phyloP scores from a whole-genome alignment of 2,329 filamentous ascomycete genomes.

The Pestalotiopsis sp. region DNA sequence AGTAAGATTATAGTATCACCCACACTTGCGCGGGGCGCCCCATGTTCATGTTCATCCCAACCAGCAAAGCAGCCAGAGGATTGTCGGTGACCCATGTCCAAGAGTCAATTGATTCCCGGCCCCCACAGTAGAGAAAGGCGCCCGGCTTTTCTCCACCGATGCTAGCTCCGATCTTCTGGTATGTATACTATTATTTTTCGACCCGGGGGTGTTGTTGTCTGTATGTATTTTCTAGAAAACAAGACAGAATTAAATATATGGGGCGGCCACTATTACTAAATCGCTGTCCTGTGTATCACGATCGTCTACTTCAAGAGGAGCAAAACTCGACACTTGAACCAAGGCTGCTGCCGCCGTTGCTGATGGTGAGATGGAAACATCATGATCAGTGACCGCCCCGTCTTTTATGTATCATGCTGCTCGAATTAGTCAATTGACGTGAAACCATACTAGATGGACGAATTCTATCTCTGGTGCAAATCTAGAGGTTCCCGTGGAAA shows the following conservation, averaged over 20 bases:
- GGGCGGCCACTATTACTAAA: not conserved
- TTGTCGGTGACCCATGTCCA: not conserved
- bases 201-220: not conserved
- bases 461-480: no score
- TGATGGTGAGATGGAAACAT: no score
- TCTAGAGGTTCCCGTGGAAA: no score
- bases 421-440: no score
- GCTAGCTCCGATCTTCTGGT: constrained; percentile 1
- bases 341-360: not conserved
- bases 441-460: no score
- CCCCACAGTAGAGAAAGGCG: not conserved
- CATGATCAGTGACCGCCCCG: no score
- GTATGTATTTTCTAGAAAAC: not conserved
- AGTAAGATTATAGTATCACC: constrained; percentile 7
- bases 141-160: not conserved
- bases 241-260: not conserved
- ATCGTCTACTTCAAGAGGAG: not conserved
- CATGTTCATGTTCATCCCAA: not conserved
- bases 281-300: not conserved
- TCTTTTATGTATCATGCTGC: no score
- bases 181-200: not conserved
- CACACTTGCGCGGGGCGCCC: not conserved
- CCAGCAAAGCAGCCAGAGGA: not conserved
- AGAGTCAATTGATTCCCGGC: not conserved
- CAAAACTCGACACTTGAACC: not conserved